These are phyloP conservation scores for Breviolum minutum DNA, from an alignment of 73 alveolate species.

Conservation along the genomic window DNA sequence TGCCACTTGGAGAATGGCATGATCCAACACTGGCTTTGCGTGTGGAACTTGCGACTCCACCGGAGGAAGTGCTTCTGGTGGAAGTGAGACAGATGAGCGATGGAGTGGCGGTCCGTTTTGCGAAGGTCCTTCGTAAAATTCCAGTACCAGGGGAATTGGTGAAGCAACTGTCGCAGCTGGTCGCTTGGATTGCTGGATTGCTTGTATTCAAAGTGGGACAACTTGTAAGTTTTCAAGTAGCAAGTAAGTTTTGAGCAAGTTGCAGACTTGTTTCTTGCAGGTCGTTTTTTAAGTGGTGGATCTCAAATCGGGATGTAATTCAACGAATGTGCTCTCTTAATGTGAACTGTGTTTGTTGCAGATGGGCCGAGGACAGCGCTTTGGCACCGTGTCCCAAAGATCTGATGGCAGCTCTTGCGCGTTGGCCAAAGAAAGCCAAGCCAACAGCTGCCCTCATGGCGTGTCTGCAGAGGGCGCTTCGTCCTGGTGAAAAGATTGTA, in stretches of 20 bases:
- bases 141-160: constrained; percentile 59
- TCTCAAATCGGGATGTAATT: not conserved
- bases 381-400: constrained; percentile 37
- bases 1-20: not conserved
- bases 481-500: not conserved
- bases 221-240: not conserved
- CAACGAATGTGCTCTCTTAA: not conserved
- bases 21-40: not conserved
- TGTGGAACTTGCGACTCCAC: not conserved
- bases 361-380: constrained; percentile 12
- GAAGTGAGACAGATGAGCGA: constrained; percentile 25
- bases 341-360: no score
- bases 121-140: constrained; percentile 7
- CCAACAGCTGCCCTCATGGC: constrained; percentile 53
- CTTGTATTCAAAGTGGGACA: no score
- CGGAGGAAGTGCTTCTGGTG: constrained; percentile 1
- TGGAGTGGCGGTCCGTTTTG: constrained; percentile 63
- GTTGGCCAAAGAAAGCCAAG: constrained; percentile 24
- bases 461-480: constrained; percentile 26
- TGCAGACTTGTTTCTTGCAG: no score
- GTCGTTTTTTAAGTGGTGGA: not conserved
- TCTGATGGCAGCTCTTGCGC: constrained; percentile 41
- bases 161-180: constrained; percentile 69
- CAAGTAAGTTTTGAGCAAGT: not conserved
- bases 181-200: constrained; percentile 32